Conservation (phyloP, 306 rosid species). For the Cucurbita ficifolia region DNA sequence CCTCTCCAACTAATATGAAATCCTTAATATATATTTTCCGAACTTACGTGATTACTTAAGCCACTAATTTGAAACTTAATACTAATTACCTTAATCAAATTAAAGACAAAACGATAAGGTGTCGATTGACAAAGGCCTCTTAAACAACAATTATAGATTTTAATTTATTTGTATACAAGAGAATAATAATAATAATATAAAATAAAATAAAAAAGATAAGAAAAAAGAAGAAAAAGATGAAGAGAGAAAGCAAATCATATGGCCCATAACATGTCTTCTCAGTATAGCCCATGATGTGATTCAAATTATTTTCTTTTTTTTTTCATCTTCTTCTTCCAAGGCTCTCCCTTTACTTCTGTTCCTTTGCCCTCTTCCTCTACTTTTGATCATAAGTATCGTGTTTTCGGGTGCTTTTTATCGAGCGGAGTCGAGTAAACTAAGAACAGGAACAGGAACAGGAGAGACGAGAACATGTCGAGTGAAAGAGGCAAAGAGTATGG, state of each 20-base stretch:
- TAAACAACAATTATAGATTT: neutral
- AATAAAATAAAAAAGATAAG: neutral
- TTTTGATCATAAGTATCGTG: neutral
- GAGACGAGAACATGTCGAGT: slow-evolving; percentile 21
- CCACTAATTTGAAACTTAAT: neutral
- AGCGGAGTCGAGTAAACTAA: neutral
- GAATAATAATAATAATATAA: neutral
- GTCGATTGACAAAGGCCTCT: neutral
- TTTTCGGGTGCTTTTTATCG: neutral
- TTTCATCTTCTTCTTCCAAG: neutral
- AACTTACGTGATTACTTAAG: neutral
- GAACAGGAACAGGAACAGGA: neutral
- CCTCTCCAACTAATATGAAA: too few relatives aligned
- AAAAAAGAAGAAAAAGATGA: slow-evolving; percentile 18
- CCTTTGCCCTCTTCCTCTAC: slow-evolving; percentile 11
- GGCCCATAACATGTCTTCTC: slow-evolving; percentile 57
- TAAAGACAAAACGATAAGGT: neutral
- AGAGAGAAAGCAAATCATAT: slow-evolving; percentile 20
- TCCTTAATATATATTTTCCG: neutral
- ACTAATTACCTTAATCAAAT: neutral
- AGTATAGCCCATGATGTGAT: slow-evolving; percentile 37
- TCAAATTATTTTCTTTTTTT: slow-evolving; percentile 7
- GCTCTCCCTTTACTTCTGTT: slow-evolving; percentile 1
- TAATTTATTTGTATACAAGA: neutral
- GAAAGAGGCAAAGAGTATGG: slow-evolving; percentile 22